These are phyloP conservation scores for Neostapfia colusana DNA, from an alignment of 176 grass and related monocot species.

Conservation along the genomic window DNA sequence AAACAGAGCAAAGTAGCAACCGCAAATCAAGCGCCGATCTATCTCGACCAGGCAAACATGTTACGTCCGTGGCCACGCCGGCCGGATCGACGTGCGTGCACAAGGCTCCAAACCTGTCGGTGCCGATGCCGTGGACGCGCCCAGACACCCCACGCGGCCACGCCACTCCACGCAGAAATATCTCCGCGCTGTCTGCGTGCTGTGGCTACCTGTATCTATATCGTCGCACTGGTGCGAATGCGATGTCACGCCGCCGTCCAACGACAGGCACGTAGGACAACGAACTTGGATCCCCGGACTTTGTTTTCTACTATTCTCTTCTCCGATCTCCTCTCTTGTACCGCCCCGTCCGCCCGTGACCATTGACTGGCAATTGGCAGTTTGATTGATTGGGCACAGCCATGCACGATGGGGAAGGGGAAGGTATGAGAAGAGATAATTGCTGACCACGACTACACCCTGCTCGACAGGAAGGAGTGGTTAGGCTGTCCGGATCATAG, in stretches of 20 bases:
- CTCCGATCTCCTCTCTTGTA: not conserved
- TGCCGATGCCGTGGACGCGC: conserved; percentile 5
- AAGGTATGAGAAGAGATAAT: not conserved
- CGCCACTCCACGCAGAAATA: not conserved
- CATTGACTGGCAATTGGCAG: not conserved
- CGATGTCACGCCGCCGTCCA: conserved; percentile 17
- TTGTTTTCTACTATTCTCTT: not conserved
- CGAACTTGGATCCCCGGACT: not conserved
- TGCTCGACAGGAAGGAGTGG: not conserved
- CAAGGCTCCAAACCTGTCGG: conserved; percentile 19
- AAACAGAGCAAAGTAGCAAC: not conserved
- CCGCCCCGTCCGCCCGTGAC: not conserved
- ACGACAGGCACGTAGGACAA: not conserved
- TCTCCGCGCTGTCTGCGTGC: conserved; percentile 18
- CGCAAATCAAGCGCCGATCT: not conserved
- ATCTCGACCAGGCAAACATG: not conserved
- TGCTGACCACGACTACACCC: not conserved
- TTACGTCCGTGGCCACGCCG: not conserved
- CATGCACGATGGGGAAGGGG: conserved; percentile 3
- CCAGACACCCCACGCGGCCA: not conserved
- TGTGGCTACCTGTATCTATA: not conserved
- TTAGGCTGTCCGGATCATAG: conserved; percentile 29
- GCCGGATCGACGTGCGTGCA: conserved; percentile 2
- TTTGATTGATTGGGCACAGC: not conserved
- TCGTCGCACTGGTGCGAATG: not conserved